Evolutionary conservation across 169 alveolate genomes (phyloP), one percentile per base, ranked within the genome.

Genomic region (Plasmodium gonderi): DNA sequence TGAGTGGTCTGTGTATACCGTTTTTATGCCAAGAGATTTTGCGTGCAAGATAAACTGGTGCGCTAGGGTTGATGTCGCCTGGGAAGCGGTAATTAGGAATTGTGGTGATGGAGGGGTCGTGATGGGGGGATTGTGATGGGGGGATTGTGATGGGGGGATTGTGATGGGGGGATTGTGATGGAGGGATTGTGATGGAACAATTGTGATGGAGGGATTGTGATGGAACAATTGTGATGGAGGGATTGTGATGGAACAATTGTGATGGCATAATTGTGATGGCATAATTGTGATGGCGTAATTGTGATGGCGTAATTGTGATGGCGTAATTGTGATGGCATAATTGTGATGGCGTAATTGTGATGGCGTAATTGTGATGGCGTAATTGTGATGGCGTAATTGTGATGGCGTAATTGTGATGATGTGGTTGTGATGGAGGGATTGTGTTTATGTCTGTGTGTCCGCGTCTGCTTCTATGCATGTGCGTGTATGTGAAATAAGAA

Each of bases 1-100:
- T n/a, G 99, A 98, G 96, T 99, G 99, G 93, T 99, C 99, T 9
- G 99, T 99, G 95, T 97, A 99, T 23, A 99, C 99, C 1, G 97
- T 95, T 82, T 98, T 97, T 87, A 87, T 83, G 8, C 96, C 96
- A 79, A 95, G 42, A 14, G 95, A 23, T 67, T 74, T 92, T 6
- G 95, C 96, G 26, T 54, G 90, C 40, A 67, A 31, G 36, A 78
- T 90, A 42, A 95, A 89, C 51, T 94, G 95, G 26, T 79, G 93
- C 38, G 93, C 90, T 38, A 89, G 40, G 17, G 90, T 20, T 6
- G 93, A 89, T 3, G 90, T 78, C 12, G 93, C 93, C 93, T 89
- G 78, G 33, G 26, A 26, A 60, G 14, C 12, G 23, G 23, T 17
- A 49, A 26, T 12, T n/a, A n/a, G 8, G 42, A 2, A 23, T 64